phyloP scores from a whole-genome alignment of 2,329 filamentous ascomycete genomes.

The Aspergillus sp. region DNA sequence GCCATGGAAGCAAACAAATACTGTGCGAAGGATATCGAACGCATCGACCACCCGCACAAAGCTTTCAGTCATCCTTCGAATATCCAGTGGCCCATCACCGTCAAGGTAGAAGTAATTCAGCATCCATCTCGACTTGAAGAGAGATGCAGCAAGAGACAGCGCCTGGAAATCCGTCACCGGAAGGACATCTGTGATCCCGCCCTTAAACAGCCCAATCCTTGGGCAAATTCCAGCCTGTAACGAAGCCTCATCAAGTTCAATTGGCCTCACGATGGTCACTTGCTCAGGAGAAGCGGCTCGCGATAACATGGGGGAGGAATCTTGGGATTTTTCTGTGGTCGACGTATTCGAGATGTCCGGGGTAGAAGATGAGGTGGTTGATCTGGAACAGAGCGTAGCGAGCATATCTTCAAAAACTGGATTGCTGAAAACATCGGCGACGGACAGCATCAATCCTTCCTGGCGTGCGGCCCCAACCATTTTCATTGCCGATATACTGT shows the following conservation, averaged over 20 bases:
- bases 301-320: conserved; percentile 1
- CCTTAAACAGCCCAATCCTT: conserved; percentile 51
- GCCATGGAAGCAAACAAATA: conserved; percentile 57
- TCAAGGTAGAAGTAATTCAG: conserved; percentile 60
- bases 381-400: conserved; percentile 25
- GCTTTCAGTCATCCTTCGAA: conserved; percentile 45
- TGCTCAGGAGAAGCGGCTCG: conserved; percentile 12
- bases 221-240: conserved; percentile 51
- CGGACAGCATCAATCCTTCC: conserved; percentile 40
- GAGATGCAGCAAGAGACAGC: conserved; percentile 34
- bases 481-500: conserved; percentile 44
- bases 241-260: conserved; percentile 36
- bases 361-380: conserved; percentile 13
- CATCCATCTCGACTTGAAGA: conserved; percentile 42
- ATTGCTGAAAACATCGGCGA: conserved; percentile 45
- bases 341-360: conserved; percentile 17
- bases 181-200: conserved; percentile 56
- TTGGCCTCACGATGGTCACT: conserved; percentile 25
- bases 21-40: conserved; percentile 66
- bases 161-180: conserved; percentile 54
- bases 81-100: conserved; percentile 43
- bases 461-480: conserved; percentile 41
- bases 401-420: conserved; percentile 42
- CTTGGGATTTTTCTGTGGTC: conserved; percentile 5
- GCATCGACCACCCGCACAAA: conserved; percentile 54